Percentiles rank a stretch among this genome's conserved stretches.
These are phyloP conservation scores for Papilionanthe hybrid DNA, from an alignment of 116 monocot species.

Conservation along the genomic window DNA sequence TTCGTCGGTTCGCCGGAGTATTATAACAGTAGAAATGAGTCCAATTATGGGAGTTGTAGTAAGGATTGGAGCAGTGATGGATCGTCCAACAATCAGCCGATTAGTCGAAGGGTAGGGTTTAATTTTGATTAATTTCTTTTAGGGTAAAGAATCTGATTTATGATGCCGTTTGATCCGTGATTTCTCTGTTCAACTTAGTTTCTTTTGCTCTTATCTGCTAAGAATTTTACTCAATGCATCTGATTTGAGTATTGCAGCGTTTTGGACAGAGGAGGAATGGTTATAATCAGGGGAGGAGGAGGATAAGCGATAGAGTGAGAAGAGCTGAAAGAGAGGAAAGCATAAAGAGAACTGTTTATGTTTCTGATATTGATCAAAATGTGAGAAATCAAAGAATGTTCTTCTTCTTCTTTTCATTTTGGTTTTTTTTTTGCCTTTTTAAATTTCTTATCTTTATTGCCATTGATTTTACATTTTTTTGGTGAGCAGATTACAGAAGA, in stretches of 20 bases:
- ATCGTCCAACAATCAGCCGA: constrained; percentile 21
- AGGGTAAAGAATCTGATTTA: background rate
- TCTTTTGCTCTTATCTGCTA: background rate
- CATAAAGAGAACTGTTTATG: constrained; percentile 80
- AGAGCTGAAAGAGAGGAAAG: constrained; percentile 68
- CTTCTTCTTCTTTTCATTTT: background rate
- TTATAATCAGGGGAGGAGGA: constrained; percentile 58
- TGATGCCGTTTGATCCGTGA: constrained; percentile 2
- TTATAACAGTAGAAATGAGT: constrained; percentile 18
- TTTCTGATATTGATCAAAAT: constrained; percentile 79
- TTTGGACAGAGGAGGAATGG: constrained; percentile 52
- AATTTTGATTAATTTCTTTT: background rate
- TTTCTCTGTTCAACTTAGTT: background rate
- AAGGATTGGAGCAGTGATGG: constrained; percentile 63
- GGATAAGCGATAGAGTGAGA: constrained; percentile 38
- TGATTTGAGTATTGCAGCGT: background rate
- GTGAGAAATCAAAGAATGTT: constrained; percentile 19
- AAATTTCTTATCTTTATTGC: background rate
- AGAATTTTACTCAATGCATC: background rate
- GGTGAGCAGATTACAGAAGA: constrained; percentile 10
- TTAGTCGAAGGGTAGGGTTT: constrained; percentile 38
- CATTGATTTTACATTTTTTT: background rate
- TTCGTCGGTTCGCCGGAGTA: constrained; percentile 40
- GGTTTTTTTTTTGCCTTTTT: background rate
- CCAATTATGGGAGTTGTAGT: constrained; percentile 5